These are phyloP conservation scores for Termitomyces sp. DNA, from an alignment of 768 basidiomycete genomes.

Conservation along the genomic window DNA sequence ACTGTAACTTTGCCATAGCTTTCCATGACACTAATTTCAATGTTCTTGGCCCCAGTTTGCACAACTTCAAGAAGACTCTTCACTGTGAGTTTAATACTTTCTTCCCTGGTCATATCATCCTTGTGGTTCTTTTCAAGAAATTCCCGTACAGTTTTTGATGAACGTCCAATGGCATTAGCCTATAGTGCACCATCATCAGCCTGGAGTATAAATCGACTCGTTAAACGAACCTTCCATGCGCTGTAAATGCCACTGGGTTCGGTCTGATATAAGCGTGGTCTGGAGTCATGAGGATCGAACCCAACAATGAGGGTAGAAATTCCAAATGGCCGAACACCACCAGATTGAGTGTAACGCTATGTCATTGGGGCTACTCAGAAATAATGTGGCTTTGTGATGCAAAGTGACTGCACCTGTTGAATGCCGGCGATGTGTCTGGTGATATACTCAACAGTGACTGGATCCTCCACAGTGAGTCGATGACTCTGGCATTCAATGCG, in stretches of 20 bases:
- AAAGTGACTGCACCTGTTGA: slow-evolving; percentile 70
- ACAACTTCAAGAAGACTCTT: slow-evolving; percentile 97
- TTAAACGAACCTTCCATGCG: slow-evolving; percentile 83
- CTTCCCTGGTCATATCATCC: slow-evolving; percentile 83
- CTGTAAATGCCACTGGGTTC: slow-evolving; percentile 98
- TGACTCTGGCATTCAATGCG: slow-evolving; percentile 97
- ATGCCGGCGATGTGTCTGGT: slow-evolving; percentile 98
- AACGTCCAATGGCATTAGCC: slow-evolving; percentile 98
- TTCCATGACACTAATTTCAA: slow-evolving; percentile 98
- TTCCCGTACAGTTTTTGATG: slow-evolving; percentile 97
- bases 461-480: slow-evolving; percentile 95
- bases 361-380: neutral
- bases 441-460: slow-evolving; percentile 97
- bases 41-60: slow-evolving; percentile 99
- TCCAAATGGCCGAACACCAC: slow-evolving; percentile 97
- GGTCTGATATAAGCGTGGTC: slow-evolving; percentile 91
- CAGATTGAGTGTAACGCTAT: slow-evolving; percentile 96
- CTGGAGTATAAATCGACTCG: neutral
- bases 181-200: slow-evolving; percentile 25
- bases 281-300: slow-evolving; percentile 89
- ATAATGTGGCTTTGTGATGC: neutral
- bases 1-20: slow-evolving; percentile 92
- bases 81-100: slow-evolving; percentile 91
- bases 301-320: slow-evolving; percentile 96
- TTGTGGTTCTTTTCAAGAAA: slow-evolving; percentile 98